A percentile compares a stretch with the other conserved stretches of the same genome.
Evolutionary conservation across 164 flowering plant genomes (phyloP).

Genomic region (Macadamia tetraphylla): DNA sequence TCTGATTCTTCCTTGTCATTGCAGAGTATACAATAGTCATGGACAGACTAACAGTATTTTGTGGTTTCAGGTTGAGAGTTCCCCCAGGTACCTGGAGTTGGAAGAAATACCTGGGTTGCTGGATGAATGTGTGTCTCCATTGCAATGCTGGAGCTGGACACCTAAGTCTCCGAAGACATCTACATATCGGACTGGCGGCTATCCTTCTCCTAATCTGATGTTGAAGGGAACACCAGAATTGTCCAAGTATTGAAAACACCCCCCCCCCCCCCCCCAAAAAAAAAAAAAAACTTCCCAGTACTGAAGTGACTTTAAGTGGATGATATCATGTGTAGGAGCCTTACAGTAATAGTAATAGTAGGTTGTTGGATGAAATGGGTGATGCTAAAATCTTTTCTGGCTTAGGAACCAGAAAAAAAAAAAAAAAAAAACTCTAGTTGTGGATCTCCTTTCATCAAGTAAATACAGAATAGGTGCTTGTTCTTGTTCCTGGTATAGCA

Average conservation of each 20-base stretch:
- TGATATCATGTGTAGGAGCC: too few relatives aligned
- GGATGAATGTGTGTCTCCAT: not conserved
- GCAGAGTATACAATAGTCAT: not conserved
- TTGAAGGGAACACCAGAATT: not conserved
- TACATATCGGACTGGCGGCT: not conserved
- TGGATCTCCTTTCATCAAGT: too few relatives aligned
- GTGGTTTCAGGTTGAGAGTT: not conserved
- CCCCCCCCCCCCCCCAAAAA: not conserved
- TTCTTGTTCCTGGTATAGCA: too few relatives aligned
- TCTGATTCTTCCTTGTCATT: not conserved
- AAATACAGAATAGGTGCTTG: too few relatives aligned
- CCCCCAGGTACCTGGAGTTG: not conserved
- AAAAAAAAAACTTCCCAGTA: too few relatives aligned
- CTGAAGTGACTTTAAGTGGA: too few relatives aligned
- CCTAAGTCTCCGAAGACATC: not conserved
- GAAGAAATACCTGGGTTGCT: not conserved
- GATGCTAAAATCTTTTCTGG: too few relatives aligned
- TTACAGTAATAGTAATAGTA: too few relatives aligned
- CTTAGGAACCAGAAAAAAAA: too few relatives aligned
- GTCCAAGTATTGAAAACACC: too few relatives aligned
- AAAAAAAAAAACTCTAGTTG: too few relatives aligned
- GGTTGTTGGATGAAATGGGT: too few relatives aligned
- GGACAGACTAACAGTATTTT: not conserved
- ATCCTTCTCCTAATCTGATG: not conserved
- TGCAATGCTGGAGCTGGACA: slow-evolving; percentile 1